These are phyloP conservation scores for Penicillium lividum DNA, from an alignment of 495 filamentous ascomycete genomes.

Conservation along the genomic window DNA sequence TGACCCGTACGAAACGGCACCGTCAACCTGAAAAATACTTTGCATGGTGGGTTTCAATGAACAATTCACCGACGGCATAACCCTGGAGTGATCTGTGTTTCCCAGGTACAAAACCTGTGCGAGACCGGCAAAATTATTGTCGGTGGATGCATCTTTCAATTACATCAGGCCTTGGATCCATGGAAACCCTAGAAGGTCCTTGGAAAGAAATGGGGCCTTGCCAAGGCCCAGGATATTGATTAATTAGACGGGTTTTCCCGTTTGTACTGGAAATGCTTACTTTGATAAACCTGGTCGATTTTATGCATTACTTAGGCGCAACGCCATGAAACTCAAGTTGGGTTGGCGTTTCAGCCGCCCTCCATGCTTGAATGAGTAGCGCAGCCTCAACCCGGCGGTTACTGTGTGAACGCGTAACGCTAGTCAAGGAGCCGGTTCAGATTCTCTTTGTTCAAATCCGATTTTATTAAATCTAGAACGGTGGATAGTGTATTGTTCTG, in stretches of 20 bases:
- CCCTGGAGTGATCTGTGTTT: neutral
- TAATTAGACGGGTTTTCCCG: neutral
- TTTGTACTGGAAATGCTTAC: neutral
- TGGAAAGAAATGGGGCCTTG: conserved; percentile 16
- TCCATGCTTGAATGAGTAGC: neutral
- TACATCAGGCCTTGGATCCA: conserved; percentile 10
- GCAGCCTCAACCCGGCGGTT: neutral
- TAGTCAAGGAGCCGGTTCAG: neutral
- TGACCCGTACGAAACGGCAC: conserved; percentile 9
- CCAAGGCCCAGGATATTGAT: conserved; percentile 8
- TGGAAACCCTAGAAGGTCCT: conserved; percentile 16
- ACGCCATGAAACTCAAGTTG: neutral
- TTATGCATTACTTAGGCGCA: neutral
- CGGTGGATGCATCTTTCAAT: conserved; percentile 1
- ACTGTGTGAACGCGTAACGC: neutral
- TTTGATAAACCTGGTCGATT: neutral
- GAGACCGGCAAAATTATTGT: conserved; percentile 4
- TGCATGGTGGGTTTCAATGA: neutral
- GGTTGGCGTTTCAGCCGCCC: neutral
- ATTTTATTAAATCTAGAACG: neutral
- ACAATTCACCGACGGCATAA: neutral
- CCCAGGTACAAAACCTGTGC: neutral
- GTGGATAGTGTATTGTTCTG: neutral
- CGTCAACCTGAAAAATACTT: neutral
- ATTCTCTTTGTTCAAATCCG: neutral